Conservation (phyloP, 2,329 filamentous ascomycete genomes). For the Emmonsia crescens region DNA sequence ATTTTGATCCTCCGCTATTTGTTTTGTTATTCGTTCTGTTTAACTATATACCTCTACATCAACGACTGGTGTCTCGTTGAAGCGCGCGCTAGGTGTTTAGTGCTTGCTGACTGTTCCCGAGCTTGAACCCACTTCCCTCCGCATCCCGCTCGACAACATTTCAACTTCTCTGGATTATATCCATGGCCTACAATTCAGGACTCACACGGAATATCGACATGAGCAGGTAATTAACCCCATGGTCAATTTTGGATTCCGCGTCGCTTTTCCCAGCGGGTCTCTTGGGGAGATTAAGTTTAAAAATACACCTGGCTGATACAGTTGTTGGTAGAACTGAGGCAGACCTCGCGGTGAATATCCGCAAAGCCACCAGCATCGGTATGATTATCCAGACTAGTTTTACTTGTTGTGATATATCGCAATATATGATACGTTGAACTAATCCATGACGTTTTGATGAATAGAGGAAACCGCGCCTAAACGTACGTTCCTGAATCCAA, state of each 20-base stretch:
- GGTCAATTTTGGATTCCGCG: neutral
- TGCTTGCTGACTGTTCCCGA: neutral
- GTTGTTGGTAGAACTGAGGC: conserved; percentile 41
- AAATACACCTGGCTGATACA: conserved; percentile 4
- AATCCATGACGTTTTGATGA: conserved; percentile 13
- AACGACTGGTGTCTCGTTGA: neutral
- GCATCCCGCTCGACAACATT: neutral
- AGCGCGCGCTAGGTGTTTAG: neutral
- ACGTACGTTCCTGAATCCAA: conserved; percentile 36
- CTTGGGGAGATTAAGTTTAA: neutral
- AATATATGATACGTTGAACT: neutral
- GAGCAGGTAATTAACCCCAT: conserved; percentile 42
- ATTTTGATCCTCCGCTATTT: neutral
- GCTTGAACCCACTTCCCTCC: neutral
- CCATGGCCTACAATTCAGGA: conserved; percentile 14
- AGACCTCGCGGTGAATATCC: conserved; percentile 55
- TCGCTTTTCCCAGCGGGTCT: neutral
- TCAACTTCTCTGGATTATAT: conserved; percentile 6
- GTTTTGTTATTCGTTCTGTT: neutral
- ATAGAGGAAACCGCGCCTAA: conserved; percentile 57
- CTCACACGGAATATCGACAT: conserved; percentile 46
- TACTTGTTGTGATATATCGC: conserved; percentile 2
- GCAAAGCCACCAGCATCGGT: conserved; percentile 56
- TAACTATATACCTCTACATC: neutral
- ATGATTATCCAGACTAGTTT: conserved; percentile 18